Conservation (phyloP, 2,329 filamentous ascomycete species). For the Myriosclerotinia curreyana region DNA sequence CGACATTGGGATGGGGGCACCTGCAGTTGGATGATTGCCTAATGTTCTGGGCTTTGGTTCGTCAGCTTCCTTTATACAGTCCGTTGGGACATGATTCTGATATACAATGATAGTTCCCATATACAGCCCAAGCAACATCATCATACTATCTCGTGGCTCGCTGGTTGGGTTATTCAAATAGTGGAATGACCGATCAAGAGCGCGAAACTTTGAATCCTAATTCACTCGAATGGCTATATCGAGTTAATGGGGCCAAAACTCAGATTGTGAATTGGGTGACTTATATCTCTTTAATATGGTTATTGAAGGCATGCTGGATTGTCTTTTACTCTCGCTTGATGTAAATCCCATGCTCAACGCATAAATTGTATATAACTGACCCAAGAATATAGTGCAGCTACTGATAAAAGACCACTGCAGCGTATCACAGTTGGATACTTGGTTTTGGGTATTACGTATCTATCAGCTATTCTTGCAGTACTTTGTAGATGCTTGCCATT, state of each 20-base stretch:
- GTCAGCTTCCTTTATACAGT: not conserved
- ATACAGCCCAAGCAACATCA: slow-evolving; percentile 9
- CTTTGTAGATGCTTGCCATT: slow-evolving; percentile 16
- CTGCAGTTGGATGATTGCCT: slow-evolving; percentile 10
- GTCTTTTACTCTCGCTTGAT: slow-evolving; percentile 8
- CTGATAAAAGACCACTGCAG: slow-evolving; percentile 2
- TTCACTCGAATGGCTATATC: slow-evolving; percentile 16
- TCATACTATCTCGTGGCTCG: slow-evolving; percentile 4
- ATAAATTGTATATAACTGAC: not conserved
- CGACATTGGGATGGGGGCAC: slow-evolving; percentile 12
- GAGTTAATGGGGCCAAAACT: slow-evolving; percentile 16
- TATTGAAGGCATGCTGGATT: slow-evolving; percentile 16
- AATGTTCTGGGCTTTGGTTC: slow-evolving; percentile 12
- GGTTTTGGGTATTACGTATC: slow-evolving; percentile 1
- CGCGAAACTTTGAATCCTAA: slow-evolving; percentile 11
- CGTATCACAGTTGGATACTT: slow-evolving; percentile 16
- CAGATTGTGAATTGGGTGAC: slow-evolving; percentile 15
- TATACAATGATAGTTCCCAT: slow-evolving; percentile 8
- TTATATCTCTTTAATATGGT: slow-evolving; percentile 15
- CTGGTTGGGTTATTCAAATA: slow-evolving; percentile 14
- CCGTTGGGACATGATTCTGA: not conserved
- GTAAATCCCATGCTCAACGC: not conserved
- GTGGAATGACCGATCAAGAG: slow-evolving; percentile 1
- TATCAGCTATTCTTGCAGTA: slow-evolving; percentile 14
- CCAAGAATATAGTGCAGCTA: not conserved